Base-by-base conservation (phyloP, 495 filamentous ascomycete genomes). In the Apiosordaria backusii region DNA sequence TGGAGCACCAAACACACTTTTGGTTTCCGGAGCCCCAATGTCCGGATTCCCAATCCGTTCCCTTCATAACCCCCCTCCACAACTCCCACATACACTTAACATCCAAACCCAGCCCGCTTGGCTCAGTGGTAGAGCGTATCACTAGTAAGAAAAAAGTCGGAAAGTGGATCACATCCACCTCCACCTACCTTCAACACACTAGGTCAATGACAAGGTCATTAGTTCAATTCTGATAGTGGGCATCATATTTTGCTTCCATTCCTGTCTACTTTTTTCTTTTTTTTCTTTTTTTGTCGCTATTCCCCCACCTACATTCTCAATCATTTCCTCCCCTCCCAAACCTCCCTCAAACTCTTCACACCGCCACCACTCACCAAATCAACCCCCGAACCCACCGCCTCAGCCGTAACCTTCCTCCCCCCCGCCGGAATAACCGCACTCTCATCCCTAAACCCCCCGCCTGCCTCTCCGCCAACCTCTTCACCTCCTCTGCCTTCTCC, bases 201-300 rank as follows among this genome's bases (percentile, higher is more conserved):
- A 45, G 59, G 13, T 45, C 29, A 61, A 61, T 65, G 64, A 65
- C 26, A 65, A 65, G 63, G 63, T 65, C 63, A 60, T 65, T 35
- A 65, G 63, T 65, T 65, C 63, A 57, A 65, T 65, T 65, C 63
- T 65, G 63, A 60, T 60, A 60, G 63, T 65, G 63, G 63, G 63
- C 63, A 65, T 40, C 26, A 61, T 29, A 2, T 25, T 24, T 59
- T n/a, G n/a, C n/a, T 59, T 24, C 9, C 3, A 21, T 22, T 22
- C 18, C n/a, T 21, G 18, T 6, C 18, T 23, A 3, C 19, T 27
- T 25, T 59, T 18, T 27, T 59, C 15, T 13, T 19, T 27, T 60
- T 2, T 60, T 60, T 60, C 26, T 35, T 45, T 21, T 45, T 61
- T 61, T 61, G 25, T 9, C 24, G 21, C 22, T 22, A 23, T 50